Conservation (phyloP, 106 monocot genomes). For the Cymbidium sinense region DNA sequence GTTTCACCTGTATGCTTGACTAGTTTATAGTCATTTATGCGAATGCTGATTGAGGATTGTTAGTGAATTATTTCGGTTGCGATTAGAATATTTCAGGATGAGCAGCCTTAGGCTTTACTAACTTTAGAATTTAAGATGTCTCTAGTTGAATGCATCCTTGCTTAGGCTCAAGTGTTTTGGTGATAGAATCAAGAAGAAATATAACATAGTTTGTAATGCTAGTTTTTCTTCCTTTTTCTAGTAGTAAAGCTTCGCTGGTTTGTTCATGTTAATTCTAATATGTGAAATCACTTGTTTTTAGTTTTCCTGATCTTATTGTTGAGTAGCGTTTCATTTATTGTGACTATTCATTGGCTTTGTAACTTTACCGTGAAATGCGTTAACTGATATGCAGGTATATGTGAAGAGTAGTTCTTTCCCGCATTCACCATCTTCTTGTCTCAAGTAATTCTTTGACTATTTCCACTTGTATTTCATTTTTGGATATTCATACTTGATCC, state of each 20-base stretch:
- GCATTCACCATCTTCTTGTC: slow-evolving; percentile 3
- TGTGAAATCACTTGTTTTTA: background rate
- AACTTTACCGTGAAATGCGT: background rate
- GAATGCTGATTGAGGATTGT: background rate
- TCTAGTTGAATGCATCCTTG: background rate
- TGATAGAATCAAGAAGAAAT: background rate
- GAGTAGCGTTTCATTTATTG: background rate
- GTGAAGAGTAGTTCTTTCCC: slow-evolving; percentile 5
- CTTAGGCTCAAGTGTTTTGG: background rate
- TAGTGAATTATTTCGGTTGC: background rate
- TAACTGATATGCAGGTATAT: slow-evolving; percentile 1
- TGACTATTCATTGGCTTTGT: background rate
- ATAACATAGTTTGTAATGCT: background rate
- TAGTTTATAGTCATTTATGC: background rate
- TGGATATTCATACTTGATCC: background rate
- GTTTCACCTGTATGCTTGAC: too few relatives aligned
- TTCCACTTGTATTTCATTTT: background rate
- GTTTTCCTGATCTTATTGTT: background rate
- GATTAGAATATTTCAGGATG: background rate
- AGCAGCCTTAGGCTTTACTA: background rate
- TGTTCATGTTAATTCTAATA: background rate
- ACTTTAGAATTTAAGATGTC: background rate
- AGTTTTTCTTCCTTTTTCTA: background rate
- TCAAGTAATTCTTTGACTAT: slow-evolving; percentile 6
- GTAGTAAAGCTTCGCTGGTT: background rate